phyloP scores from a whole-genome alignment of 2,329 filamentous ascomycete genomes.

The Metarhizium sp. region DNA sequence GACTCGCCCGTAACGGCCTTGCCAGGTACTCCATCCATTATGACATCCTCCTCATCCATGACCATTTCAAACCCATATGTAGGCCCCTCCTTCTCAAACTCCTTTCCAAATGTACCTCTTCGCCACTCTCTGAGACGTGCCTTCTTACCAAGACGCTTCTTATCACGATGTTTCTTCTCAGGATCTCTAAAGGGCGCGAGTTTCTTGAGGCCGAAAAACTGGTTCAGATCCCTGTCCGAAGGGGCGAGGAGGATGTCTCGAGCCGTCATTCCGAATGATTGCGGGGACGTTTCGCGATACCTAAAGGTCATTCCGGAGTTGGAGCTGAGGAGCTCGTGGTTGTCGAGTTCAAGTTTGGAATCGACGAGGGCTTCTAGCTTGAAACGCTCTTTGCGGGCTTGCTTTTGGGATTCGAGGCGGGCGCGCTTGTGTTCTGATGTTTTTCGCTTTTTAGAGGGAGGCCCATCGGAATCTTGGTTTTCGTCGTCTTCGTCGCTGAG shows the following conservation, averaged over 20 bases:
- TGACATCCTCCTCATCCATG: constrained; percentile 17
- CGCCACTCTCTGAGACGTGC: constrained; percentile 82
- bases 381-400: constrained; percentile 69
- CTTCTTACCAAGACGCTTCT: constrained; percentile 87
- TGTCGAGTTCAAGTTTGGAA: constrained; percentile 64
- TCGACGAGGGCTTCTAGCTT: constrained; percentile 84
- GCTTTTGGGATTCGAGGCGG: constrained; percentile 51
- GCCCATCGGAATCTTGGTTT: constrained; percentile 25
- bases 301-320: constrained; percentile 53
- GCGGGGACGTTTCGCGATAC: constrained; percentile 89
- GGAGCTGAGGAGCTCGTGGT: constrained; percentile 46
- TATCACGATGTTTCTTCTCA: constrained; percentile 83
- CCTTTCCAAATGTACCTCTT: constrained; percentile 50
- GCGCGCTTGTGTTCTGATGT: constrained; percentile 51
- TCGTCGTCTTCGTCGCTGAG: constrained; percentile 37
- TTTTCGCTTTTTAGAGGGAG: constrained; percentile 50
- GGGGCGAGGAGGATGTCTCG: constrained; percentile 85
- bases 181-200: constrained; percentile 79
- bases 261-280: constrained; percentile 79
- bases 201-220: constrained; percentile 91
- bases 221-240: constrained; percentile 75
- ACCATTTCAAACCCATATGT: constrained; percentile 46
- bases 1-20: neutral
- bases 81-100: constrained; percentile 46
- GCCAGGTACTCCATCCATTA: neutral